Conservation (phyloP, 148 eudicot species). For the Silene conica region DNA sequence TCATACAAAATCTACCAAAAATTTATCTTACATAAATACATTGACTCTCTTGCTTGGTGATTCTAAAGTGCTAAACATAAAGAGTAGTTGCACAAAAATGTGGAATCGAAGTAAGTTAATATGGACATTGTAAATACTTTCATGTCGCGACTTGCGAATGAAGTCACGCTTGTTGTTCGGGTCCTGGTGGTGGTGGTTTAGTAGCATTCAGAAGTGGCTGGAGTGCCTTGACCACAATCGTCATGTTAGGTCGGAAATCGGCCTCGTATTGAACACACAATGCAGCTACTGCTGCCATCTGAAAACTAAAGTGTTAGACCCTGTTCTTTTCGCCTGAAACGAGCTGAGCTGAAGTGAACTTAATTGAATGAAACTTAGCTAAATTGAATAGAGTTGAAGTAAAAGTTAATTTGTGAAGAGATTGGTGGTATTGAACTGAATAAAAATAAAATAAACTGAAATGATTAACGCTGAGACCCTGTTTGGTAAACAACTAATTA, state of each 20-base stretch:
- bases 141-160: neutral
- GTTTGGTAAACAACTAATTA: too few species aligned
- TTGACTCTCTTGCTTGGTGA: neutral
- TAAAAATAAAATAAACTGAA: too few species aligned
- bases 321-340: too few species aligned
- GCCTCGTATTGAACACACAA: slow-evolving; percentile 94
- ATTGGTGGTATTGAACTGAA: too few species aligned
- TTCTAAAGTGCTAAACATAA: neutral
- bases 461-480: too few species aligned
- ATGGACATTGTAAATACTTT: neutral
- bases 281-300: slow-evolving; percentile 97
- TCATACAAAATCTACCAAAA: neutral
- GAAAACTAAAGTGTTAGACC: too few species aligned
- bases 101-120: too few species aligned
- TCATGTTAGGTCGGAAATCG: slow-evolving; percentile 92
- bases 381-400: too few species aligned
- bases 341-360: too few species aligned
- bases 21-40: neutral
- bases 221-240: slow-evolving; percentile 89
- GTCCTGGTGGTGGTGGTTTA: neutral
- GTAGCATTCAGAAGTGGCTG: slow-evolving; percentile 39
- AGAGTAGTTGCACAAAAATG: neutral
- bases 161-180: neutral
- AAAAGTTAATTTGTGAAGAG: too few species aligned
- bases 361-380: too few species aligned